Base-by-base conservation (phyloP, 345 rosid genomes). In the Populus tremula region DNA sequence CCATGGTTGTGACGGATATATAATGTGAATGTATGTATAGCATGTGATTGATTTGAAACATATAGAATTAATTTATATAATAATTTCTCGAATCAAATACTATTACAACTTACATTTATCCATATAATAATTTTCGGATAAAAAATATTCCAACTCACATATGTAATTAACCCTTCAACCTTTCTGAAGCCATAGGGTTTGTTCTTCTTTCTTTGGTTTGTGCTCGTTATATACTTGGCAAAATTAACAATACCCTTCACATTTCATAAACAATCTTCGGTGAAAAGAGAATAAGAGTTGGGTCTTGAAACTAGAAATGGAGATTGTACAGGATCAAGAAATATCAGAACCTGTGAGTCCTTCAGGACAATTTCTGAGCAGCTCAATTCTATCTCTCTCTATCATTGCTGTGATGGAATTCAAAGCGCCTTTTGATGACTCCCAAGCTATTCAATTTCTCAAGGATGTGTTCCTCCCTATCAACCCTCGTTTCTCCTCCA, bases 401-500 rank as follows among this genome's bases (percentile, higher is more conserved):
- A 11, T 84, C 16, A 70, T 86, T 5, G 79, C 62, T 16, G 80
- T 84, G 6, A 17, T 86, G 29, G 89, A 86, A 73, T 11, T 2
- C 0, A 77, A 82, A 76, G 62, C 65, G 12, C 85, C 85, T 2
- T 23, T 86, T 11, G 87, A 84, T 65, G 81, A 79, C 17, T 69
- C 62, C 1, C 73, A 17, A 10, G 2, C 79, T 27, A 20, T 39
- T n/a, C 8, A 80, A 5, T 29, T 84, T 61, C 76, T 86, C 69
- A 53, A 70, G 23, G 63, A 81, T 69, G 66, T 81, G 8, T 86
- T 86, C 67, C 82, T 86, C 27, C 84, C 84, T 20, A 65, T 84
- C 77, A 82, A 70, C 45, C 81, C 82, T 35, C 88, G 87, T n/a
- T 86, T 86, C 82, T 86, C 88, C 62, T 81, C 87, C 71, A 33